Evolutionary conservation across 2,329 filamentous ascomycete genomes (phyloP).

Genomic region (Xylariaceae sp.): DNA sequence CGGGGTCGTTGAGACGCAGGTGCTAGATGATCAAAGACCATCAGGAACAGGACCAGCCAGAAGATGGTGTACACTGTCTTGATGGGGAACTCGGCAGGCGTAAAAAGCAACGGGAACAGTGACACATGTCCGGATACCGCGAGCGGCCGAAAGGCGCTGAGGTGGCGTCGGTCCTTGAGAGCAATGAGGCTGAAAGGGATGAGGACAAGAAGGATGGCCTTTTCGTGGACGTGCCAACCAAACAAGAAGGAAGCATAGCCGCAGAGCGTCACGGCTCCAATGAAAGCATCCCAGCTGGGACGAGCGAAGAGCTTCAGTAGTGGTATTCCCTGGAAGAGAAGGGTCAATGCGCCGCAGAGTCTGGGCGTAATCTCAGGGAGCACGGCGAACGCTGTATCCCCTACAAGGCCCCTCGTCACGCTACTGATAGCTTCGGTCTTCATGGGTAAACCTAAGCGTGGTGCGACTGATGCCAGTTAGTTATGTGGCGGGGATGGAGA

Average conservation of each 20-base stretch:
- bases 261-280: constrained; percentile 85
- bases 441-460: constrained; percentile 69
- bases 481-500: constrained; percentile 1
- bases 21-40: constrained; percentile 81
- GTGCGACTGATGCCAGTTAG: constrained; percentile 61
- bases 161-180: constrained; percentile 81
- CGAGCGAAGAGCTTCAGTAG: constrained; percentile 76
- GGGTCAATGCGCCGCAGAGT: constrained; percentile 75
- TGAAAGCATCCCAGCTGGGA: constrained; percentile 83
- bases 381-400: constrained; percentile 90
- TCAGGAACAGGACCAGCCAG: constrained; percentile 83
- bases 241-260: constrained; percentile 96
- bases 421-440: constrained; percentile 74
- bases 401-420: constrained; percentile 87
- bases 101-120: constrained; percentile 90
- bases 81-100: constrained; percentile 84
- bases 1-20: constrained; percentile 76
- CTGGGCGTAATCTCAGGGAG: constrained; percentile 80
- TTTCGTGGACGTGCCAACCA: constrained; percentile 98
- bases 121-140: constrained; percentile 94
- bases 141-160: constrained; percentile 85
- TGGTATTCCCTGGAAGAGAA: constrained; percentile 75
- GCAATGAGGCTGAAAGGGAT: constrained; percentile 93
- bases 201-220: constrained; percentile 89
- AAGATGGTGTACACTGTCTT: constrained; percentile 91